Conservation (phyloP, 1,284 basidiomycete species). For the Ceratobasidium sp. region DNA sequence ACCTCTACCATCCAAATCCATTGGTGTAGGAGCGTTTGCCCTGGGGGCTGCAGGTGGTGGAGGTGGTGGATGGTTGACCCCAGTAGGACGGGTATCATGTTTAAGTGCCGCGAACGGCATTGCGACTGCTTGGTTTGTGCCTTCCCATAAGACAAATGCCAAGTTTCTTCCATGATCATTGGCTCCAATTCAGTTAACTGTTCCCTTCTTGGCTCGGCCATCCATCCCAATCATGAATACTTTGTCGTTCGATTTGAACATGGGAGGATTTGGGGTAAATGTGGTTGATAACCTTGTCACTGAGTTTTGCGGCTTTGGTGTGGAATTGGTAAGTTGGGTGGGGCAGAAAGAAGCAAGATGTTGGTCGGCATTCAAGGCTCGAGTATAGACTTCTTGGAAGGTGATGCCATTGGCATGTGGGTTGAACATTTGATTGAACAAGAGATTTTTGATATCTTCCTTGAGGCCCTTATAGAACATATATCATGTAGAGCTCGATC, state of each 20-base stretch:
- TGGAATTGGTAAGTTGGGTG: too few relatives aligned
- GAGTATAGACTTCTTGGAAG: neutral
- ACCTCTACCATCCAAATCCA: conserved; percentile 7
- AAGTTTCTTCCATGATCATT: too few relatives aligned
- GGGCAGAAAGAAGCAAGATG: neutral
- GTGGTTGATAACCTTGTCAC: too few relatives aligned
- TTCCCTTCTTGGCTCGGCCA: too few relatives aligned
- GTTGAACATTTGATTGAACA: neutral
- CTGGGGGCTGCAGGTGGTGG: neutral
- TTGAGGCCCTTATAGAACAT: conserved; percentile 7
- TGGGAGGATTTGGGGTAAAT: too few relatives aligned
- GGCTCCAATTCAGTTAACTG: too few relatives aligned
- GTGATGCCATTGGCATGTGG: neutral
- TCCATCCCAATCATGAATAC: too few relatives aligned
- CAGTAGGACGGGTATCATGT: neutral
- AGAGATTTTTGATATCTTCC: neutral
- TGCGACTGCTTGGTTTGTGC: too few relatives aligned
- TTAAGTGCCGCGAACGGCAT: too few relatives aligned
- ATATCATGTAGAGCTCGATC: neutral
- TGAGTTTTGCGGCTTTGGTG: too few relatives aligned
- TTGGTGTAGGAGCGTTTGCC: neutral
- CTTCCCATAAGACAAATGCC: too few relatives aligned
- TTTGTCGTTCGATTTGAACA: too few relatives aligned
- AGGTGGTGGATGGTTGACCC: neutral
- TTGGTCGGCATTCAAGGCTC: neutral